Conservation (phyloP, 2,329 filamentous ascomycete species). For the Hortaea werneckii region DNA sequence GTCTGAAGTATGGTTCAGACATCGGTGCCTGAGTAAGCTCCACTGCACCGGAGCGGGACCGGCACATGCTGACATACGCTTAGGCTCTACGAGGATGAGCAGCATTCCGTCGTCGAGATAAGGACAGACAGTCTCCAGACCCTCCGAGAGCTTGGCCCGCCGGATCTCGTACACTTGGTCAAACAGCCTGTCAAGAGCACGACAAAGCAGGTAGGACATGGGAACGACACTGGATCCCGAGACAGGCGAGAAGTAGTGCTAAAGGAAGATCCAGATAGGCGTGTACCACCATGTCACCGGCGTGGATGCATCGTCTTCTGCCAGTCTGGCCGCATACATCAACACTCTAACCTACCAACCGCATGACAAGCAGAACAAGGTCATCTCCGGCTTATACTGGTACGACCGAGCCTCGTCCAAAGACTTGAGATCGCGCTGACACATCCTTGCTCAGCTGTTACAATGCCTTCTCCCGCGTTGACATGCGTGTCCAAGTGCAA, state of each 20-base stretch:
- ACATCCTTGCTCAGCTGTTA: constrained; percentile 56
- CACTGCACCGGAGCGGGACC: background rate
- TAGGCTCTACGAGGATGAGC: constrained; percentile 87
- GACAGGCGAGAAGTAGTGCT: constrained; percentile 2
- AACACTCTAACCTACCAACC: constrained; percentile 92
- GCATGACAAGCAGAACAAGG: constrained; percentile 74
- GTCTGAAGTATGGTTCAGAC: constrained; percentile 15
- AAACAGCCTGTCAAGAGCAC: constrained; percentile 56
- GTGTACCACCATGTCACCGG: constrained; percentile 98
- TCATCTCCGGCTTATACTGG: constrained; percentile 92
- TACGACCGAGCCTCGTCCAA: constrained; percentile 35
- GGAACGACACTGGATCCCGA: background rate
- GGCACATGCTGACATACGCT: background rate
- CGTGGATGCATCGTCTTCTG: constrained; percentile 92
- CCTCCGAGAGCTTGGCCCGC: constrained; percentile 86
- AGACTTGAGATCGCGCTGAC: background rate
- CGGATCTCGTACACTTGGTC: constrained; percentile 88
- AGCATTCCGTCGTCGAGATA: constrained; percentile 84
- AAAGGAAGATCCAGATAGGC: constrained; percentile 51
- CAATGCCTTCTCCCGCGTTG: constrained; percentile 95
- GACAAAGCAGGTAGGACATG: constrained; percentile 42
- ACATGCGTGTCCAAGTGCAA: constrained; percentile 97
- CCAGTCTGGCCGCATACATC: constrained; percentile 93
- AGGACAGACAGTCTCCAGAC: constrained; percentile 79
- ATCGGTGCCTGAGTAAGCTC: constrained; percentile 24